Base-by-base conservation (phyloP, 1,284 basidiomycete genomes). In the Sutorius eximius region DNA sequence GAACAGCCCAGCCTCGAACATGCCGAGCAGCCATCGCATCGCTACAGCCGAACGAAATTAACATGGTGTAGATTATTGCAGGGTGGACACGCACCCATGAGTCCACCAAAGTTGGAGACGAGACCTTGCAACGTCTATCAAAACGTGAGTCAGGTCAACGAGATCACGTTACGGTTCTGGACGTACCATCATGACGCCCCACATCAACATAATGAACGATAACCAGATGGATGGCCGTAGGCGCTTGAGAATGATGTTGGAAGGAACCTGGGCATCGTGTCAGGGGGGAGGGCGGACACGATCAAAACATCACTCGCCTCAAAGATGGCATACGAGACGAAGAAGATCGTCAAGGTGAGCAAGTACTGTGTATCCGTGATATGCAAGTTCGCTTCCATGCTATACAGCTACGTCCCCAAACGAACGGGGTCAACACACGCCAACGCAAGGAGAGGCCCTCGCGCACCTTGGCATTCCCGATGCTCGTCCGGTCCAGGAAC, bases 401-500 rank as follows among this genome's bases (percentile, higher is more conserved):
- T 65, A 58, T 86, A 87, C 49, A 87, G 64, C 85, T 86, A 36
- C 3, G 16, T 27, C 30, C 12, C n/a, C 40, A 12, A 15, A 41
- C 36, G 20, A 45, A 24, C 5, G 18, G 9, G 3, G 8, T 46
- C 22, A 46, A 46, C 18, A 45, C 8, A 24, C 2, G 11, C 16
- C 7, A 15, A 3, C 10, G 24, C 16, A 15, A 13, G 15, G 13
- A 8, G 10, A 22, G 42, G 15, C 13, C 45, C 0, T 24, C 24
- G 8, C 58, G 1, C 32, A 88, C 83, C 73, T 83, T 85, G 12
- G 88, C 88, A 71, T 92, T 92, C 67, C 89, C 91, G 60, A 93
- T 89, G 62, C 87, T 89, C 40, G 88, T 86, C 53, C 91, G 81
- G 71, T 93, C 91, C 47, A 87, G 70, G 71, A 88, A 88, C 59